Base-by-base conservation (phyloP, 768 basidiomycete species). In the Cystofilobasidium bisporidii region DNA sequence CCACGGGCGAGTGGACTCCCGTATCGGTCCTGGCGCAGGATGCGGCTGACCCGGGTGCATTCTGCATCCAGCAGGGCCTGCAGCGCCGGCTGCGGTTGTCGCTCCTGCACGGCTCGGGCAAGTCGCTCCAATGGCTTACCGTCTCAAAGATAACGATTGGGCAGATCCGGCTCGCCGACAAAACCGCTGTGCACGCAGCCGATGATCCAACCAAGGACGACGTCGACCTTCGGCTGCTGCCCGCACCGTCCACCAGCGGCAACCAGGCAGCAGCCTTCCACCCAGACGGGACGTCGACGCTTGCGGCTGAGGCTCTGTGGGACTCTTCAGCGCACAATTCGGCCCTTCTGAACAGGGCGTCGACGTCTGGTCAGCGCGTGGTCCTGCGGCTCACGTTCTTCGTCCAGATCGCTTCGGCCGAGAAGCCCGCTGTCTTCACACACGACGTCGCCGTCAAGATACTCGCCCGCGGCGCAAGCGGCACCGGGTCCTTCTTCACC, bases 291-390 rank as follows among this genome's bases (percentile, higher is more conserved):
- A 62, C 66, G 28, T 55, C 59, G 18, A 63, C 59, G 18, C 76
- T 97, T 55, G 78, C 81, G 26, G 86, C 85, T 12, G 83, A 85
- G 64, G 87, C 87, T 1, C 80, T 88, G 9, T 98, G 94, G 93
- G 96, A 99, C 78, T 91, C 90, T 0, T 91, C 91, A 66, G 79
- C 89, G 17, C 96, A 97, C 75, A 85, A 90, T 71, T 91, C 90
- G 17, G 76, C 84, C 20, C 79, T 93, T 53, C 81, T 99, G 69
- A 94, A 99, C 76, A 84, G 86, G 32, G 86, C 91, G 45, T 94
- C 92, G 2, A 81, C 84, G 3, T 74, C 84, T 5, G 84, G 85
- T 56, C 89, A 93, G 71, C 85, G 89, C 43, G 81, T 96, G 14
- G 79, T 96, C 38, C 75, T 97, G 32, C 87, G 89, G 73, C 75